Percentiles rank a stretch among this genome's conserved stretches.
These are phyloP conservation scores for Boletus speciosus DNA, from an alignment of 768 basidiomycete species.

Conservation along the genomic window DNA sequence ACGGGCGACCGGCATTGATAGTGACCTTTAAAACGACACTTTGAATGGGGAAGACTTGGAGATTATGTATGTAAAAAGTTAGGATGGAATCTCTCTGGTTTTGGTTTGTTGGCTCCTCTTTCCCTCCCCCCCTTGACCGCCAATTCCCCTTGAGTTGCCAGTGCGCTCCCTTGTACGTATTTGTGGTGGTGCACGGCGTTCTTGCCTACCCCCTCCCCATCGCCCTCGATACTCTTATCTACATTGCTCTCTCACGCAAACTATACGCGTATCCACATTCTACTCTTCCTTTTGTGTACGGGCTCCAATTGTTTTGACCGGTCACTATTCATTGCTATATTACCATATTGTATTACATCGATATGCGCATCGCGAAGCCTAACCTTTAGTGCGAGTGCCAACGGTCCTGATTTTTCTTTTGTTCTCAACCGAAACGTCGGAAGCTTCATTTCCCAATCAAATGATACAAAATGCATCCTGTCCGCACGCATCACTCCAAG, in stretches of 20 bases:
- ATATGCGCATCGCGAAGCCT: constrained; percentile 2
- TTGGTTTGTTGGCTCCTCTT: constrained; percentile 14
- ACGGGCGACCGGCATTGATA: constrained; percentile 27
- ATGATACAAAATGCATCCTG: constrained; percentile 5
- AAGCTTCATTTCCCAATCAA: constrained; percentile 13
- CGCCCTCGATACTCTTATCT: constrained; percentile 12
- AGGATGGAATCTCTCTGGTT: constrained; percentile 25
- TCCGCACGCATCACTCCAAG: constrained; percentile 1
- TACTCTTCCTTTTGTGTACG: constrained; percentile 15
- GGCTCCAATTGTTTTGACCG: constrained; percentile 6
- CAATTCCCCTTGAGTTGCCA: constrained; percentile 14
- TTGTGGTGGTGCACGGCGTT: constrained; percentile 18
- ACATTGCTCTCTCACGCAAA: constrained; percentile 14
- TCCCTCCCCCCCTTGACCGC: neutral
- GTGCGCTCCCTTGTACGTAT: constrained; percentile 25
- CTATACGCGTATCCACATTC: constrained; percentile 19
- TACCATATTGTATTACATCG: constrained; percentile 24
- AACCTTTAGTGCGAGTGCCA: neutral
- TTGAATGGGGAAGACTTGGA: constrained; percentile 11
- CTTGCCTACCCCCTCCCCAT: neutral
- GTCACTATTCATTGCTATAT: constrained; percentile 12
- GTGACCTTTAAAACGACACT: constrained; percentile 7
- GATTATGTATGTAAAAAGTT: constrained; percentile 31
- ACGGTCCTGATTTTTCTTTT: neutral
- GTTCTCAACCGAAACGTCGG: constrained; percentile 1